Base-by-base conservation (phyloP, 257 asterid species). In the Solanum sejunctum region DNA sequence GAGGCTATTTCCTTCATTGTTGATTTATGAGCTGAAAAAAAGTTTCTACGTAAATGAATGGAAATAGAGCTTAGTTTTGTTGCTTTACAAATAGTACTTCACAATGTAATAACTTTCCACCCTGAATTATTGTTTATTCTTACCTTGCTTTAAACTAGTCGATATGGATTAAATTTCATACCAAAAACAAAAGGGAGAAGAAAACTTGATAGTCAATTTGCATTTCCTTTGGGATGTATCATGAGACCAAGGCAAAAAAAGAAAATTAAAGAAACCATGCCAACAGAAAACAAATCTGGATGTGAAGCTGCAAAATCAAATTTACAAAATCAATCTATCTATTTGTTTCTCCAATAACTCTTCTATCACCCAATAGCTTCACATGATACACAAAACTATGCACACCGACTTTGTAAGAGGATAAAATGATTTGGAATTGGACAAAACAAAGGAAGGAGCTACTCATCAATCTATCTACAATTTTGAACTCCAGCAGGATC, bases 391-490 rank as follows among this genome's bases (percentile, higher is more conserved):
- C 10, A 7, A 78, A 75, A 78, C 83, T 51, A 51, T 28, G 15
- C 83, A 52, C 82, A 78, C 83, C 3, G 64, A 73, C 57, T 23
- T 78, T 52, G 60, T 57, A 49, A 72, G 63, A 28, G 23, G 54
- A 80, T 13, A 69, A 84, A 36, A n/a, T 54, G 70, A 26, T 2
- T 23, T 47, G 21, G 61, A 79, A 21, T 13, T 28, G 10, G 67
- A 84, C 80, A 84, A 52, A 28, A 85, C 72, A 64, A 47, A 52
- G 26, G 52, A 52, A 16, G 16, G 64, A 78, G 83, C 49, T 78
- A 52, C 26, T 52, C 82, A 80, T 36, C 85, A 84, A 80, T 88
- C 88, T 88, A 85, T 80, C 88, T 87, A 80, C 87, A 86, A 79
- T 61, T 82, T 80, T 73, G 85, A 73, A 41, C 71, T 32, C 84